Evolutionary conservation across 345 rosid species (phyloP).

Genomic region (Angophora floribunda): DNA sequence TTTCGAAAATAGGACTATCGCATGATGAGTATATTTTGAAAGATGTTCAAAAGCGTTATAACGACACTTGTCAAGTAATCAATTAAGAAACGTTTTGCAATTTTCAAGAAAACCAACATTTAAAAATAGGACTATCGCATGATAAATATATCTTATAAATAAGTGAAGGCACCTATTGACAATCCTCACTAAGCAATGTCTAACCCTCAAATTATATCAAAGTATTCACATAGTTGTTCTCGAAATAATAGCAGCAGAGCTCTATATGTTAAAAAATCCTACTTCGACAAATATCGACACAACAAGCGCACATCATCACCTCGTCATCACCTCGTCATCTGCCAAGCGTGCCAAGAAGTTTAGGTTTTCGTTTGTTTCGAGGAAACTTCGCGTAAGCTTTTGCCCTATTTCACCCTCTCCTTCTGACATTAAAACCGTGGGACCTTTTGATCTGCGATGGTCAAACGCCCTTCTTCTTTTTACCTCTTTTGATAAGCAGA

Average conservation of each 20-base stretch:
- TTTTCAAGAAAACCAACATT: accelerated
- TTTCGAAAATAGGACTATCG: not conserved
- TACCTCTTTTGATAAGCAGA: not conserved
- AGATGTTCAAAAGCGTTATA: accelerated
- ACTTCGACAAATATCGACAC: not conserved
- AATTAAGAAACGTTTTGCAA: accelerated
- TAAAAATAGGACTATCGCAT: not conserved
- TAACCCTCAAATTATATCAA: not conserved
- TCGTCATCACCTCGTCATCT: not conserved
- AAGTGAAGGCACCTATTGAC: accelerated
- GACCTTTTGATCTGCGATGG: not conserved
- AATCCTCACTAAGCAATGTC: not conserved
- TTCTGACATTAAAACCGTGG: not conserved
- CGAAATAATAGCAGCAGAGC: not conserved
- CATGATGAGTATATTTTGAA: no score
- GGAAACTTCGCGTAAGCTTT: not conserved
- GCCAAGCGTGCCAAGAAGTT: not conserved
- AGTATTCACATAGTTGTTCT: not conserved
- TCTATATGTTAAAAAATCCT: not conserved
- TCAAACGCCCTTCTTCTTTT: not conserved
- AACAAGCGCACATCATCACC: not conserved
- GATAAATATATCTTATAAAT: not conserved
- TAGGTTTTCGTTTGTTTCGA: not conserved
- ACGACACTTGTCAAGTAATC: accelerated
- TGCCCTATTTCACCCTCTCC: not conserved